Conservation (phyloP, 768 basidiomycete species). For the Rhizopogon roseolus region DNA sequence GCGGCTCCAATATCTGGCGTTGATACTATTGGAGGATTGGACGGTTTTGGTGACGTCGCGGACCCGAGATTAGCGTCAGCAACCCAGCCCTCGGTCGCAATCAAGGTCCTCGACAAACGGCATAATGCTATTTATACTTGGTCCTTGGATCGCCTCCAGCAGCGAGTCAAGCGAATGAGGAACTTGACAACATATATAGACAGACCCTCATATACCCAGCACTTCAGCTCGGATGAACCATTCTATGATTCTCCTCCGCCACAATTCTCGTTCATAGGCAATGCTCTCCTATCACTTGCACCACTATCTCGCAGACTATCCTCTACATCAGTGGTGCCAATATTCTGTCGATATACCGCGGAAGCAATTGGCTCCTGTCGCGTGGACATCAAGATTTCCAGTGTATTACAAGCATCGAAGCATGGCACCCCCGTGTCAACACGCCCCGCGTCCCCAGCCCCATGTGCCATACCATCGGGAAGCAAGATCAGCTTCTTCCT, state of each 20-base stretch:
- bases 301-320: constrained; percentile 76
- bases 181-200: constrained; percentile 88
- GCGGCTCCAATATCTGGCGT: constrained; percentile 78
- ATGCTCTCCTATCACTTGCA: constrained; percentile 76
- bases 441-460: constrained; percentile 71
- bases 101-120: constrained; percentile 89
- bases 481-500: constrained; percentile 83
- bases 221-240: constrained; percentile 90
- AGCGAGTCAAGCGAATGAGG: constrained; percentile 90
- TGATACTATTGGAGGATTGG: constrained; percentile 81
- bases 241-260: constrained; percentile 89
- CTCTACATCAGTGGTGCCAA: constrained; percentile 72
- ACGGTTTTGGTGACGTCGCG: constrained; percentile 91
- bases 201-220: constrained; percentile 88
- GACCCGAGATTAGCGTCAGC: constrained; percentile 71
- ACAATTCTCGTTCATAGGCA: constrained; percentile 90
- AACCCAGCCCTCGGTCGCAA: constrained; percentile 77
- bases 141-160: constrained; percentile 85
- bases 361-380: constrained; percentile 96
- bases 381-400: constrained; percentile 77
- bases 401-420: constrained; percentile 54
- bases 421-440: constrained; percentile 63
- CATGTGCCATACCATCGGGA: constrained; percentile 61
- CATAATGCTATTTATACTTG: constrained; percentile 87
- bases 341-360: constrained; percentile 90